Percentiles rank a stretch among this genome's conserved stretches.
These are phyloP conservation scores for Solanum sitiens DNA, from an alignment of 257 asterid species.

Conservation along the genomic window DNA sequence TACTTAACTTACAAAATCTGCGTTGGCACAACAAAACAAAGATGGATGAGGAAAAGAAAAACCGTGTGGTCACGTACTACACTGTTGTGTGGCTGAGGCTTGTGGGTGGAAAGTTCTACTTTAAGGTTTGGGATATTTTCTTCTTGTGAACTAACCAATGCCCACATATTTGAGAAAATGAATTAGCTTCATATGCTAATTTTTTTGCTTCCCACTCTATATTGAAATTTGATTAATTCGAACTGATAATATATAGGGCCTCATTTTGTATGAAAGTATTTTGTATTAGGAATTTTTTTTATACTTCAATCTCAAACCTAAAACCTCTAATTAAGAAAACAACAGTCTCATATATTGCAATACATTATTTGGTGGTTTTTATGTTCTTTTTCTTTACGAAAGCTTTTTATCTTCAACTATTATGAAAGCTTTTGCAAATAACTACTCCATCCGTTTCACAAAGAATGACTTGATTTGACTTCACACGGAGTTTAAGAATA, in stretches of 20 bases:
- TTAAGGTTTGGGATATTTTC: not conserved
- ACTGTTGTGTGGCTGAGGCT: not conserved
- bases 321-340: rapidly evolving
- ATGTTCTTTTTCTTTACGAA: not conserved
- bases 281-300: rapidly evolving
- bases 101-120: not conserved
- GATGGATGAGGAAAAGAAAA: not conserved
- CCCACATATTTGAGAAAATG: not conserved
- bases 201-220: too few species aligned
- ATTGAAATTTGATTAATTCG: too few species aligned
- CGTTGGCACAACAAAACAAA: not conserved
- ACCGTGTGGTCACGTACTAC: not conserved
- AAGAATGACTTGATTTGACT: rapidly evolving
- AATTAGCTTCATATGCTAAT: too few species aligned
- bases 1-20: rapidly evolving
- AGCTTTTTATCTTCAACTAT: not conserved
- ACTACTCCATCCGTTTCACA: rapidly evolving
- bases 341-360: too few species aligned
- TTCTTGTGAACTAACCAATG: not conserved
- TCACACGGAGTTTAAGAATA: rapidly evolving
- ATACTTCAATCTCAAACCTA: too few species aligned
- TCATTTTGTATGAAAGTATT: too few species aligned
- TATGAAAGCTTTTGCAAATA: not conserved
- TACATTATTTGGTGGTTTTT: not conserved
- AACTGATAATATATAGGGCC: too few species aligned